A percentile compares a stretch with the other conserved stretches of the same genome.
Conservation (phyloP, 305 asterid genomes). For the Solanum aculeatissimum region DNA sequence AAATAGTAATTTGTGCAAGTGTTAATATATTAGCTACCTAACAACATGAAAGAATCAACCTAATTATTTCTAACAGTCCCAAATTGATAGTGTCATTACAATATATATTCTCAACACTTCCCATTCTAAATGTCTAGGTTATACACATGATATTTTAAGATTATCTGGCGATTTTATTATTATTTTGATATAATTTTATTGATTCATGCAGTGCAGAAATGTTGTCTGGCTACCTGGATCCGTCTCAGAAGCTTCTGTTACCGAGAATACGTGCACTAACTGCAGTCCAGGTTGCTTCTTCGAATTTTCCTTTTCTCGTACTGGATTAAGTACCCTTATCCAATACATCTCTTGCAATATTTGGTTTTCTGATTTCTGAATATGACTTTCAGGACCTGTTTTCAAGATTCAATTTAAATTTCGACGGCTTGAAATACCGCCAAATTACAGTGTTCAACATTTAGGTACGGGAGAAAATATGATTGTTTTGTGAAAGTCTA, state of each 20-base stretch:
- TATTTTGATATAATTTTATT: neutral
- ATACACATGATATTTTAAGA: neutral
- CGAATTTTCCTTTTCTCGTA: neutral
- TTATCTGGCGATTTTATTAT: neutral
- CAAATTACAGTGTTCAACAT: constrained; percentile 63
- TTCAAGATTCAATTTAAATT: constrained; percentile 80
- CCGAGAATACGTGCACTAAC: constrained; percentile 49
- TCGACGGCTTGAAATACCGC: constrained; percentile 89
- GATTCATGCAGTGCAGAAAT: constrained; percentile 63
- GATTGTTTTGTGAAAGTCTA: neutral
- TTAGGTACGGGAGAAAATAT: constrained; percentile 43
- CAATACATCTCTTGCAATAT: neutral
- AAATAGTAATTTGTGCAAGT: neutral
- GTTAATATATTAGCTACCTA: neutral
- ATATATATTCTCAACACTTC: neutral
- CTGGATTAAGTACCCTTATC: neutral
- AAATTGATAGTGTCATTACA: neutral
- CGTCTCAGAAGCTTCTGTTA: constrained; percentile 63
- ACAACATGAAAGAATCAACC: neutral
- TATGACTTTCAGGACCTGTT: constrained; percentile 54
- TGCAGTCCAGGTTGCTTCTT: constrained; percentile 74
- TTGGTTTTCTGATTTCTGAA: constrained; percentile 12
- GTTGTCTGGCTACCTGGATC: constrained; percentile 97
- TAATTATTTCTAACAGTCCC: neutral
- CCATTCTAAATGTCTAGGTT: neutral